Conservation (phyloP, 164 flowering plant genomes). For the Tinospora cordifolia region DNA sequence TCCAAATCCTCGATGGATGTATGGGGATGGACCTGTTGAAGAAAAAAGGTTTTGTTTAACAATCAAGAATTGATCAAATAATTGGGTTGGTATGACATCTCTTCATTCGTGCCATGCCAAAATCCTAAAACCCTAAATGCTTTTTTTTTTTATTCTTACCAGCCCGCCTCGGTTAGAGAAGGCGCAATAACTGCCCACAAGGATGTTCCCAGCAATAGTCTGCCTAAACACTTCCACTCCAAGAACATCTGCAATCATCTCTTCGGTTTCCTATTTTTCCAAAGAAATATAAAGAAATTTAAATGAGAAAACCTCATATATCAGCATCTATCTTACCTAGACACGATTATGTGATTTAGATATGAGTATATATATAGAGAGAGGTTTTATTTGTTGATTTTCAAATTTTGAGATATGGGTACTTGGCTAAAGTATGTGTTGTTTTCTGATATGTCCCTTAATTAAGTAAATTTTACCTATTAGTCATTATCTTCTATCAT, state of each 20-base stretch:
- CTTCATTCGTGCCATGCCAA: no score
- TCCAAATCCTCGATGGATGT: slow-evolving; percentile 92
- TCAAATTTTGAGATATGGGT: no score
- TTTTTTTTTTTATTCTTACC: slow-evolving; percentile 35
- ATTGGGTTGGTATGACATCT: no score
- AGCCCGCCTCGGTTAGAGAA: slow-evolving; percentile 82
- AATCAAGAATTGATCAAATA: background rate
- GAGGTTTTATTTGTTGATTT: no score
- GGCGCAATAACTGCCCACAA: slow-evolving; percentile 86
- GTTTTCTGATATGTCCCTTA: no score
- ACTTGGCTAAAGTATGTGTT: no score
- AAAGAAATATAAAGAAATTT: background rate
- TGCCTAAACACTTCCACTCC: slow-evolving; percentile 93
- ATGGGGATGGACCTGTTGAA: slow-evolving; percentile 80
- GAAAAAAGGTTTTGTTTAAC: background rate
- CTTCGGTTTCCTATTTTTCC: slow-evolving; percentile 70
- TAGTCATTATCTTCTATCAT: no score
- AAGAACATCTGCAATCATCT: slow-evolving; percentile 85
- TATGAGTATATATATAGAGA: no score
- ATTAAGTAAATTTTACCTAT: no score
- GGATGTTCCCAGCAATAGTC: slow-evolving; percentile 88
- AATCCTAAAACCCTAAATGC: background rate
- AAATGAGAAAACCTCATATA: no score
- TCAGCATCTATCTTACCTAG: no score
- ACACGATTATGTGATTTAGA: no score